phyloP scores from a whole-genome alignment of 2,329 filamentous ascomycete species.

The Phoma herbarum region DNA sequence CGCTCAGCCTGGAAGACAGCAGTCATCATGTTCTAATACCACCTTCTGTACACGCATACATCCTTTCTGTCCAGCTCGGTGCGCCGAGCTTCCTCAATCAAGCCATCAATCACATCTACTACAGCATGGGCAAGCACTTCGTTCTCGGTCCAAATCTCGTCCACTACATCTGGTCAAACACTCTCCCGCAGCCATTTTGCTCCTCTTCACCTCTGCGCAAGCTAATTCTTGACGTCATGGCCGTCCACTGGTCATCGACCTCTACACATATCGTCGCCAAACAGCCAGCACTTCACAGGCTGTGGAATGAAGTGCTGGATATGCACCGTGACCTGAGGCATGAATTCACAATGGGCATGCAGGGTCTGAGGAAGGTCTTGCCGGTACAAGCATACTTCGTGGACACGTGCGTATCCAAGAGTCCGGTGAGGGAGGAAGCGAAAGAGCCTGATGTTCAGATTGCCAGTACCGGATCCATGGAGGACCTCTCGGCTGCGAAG shows the following conservation, averaged over 20 bases:
- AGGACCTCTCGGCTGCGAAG: neutral
- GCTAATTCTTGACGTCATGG: conserved; percentile 25
- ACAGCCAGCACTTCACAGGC: conserved; percentile 1
- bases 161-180: conserved; percentile 21
- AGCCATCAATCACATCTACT: conserved; percentile 22
- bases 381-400: conserved; percentile 18
- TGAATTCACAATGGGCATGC: conserved; percentile 26
- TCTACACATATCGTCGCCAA: conserved; percentile 12
- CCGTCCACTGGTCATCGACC: conserved; percentile 19
- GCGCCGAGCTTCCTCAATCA: conserved; percentile 28
- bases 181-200: neutral
- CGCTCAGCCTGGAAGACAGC: neutral
- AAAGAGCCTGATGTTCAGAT: neutral
- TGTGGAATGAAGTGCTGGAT: conserved; percentile 27
- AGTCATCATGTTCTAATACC: conserved; percentile 1
- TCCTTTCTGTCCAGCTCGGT: conserved; percentile 26
- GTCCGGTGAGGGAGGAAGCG: neutral
- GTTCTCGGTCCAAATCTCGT: conserved; percentile 24
- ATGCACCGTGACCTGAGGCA: conserved; percentile 18
- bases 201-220: conserved; percentile 11
- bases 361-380: conserved; percentile 11
- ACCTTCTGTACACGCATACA: conserved; percentile 27
- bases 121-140: conserved; percentile 21
- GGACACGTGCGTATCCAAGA: neutral
- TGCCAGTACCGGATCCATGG: neutral